Base-by-base conservation (phyloP, 768 basidiomycete genomes). In the Hydnomerulius pinastri region DNA sequence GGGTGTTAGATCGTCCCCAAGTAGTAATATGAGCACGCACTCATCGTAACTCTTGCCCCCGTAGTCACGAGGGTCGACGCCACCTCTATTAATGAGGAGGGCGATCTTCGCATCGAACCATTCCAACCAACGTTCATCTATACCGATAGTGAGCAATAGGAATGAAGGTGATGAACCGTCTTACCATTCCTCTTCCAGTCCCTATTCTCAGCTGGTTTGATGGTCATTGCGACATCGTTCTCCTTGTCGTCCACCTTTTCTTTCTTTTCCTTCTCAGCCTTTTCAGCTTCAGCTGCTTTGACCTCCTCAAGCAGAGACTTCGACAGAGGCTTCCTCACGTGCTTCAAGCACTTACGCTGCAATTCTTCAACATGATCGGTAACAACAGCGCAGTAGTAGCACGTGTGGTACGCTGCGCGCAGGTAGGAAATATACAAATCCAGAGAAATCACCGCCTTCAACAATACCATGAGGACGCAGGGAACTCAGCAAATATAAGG, bases 371-470 rank as follows among this genome's bases (percentile, higher is more conserved):
- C 73, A 75, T 93, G 93, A 73, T 96, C 88, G 68, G 86, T 88
- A 59, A 91, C 82, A 66, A 92, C 85, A 61, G 88, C 86, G 78
- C 97, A 99, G 74, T 99, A 99, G 74, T 96, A 99, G 82, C 97
- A 97, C 64, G 91, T 86, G 80, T 92, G 81, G 72, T 88, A 94
- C 47, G 90, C 95, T 67, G 85, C 80, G 59, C 97, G 91, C 65
- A 99, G 76, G 73, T 97, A 98, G 44, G 88, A 86, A 69, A 98
- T 77, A 71, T 93, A 93, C 69, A 96, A 75, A 75, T 99, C 97
- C 70, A 98, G 80, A 61, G 89, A 81, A 62, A 94, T 75, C 63
- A 82, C 79, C 60, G 83, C 83, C 90, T 93, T 66, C 30, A 61
- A 52, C 27, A 46, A 61, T 41, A 33, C 48, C 46, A 69, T 62